A percentile compares a stretch with the other conserved stretches of the same genome.
Evolutionary conservation across 2,329 filamentous ascomycete genomes (phyloP).

Genomic region (Ophiosphaerella narmari): DNA sequence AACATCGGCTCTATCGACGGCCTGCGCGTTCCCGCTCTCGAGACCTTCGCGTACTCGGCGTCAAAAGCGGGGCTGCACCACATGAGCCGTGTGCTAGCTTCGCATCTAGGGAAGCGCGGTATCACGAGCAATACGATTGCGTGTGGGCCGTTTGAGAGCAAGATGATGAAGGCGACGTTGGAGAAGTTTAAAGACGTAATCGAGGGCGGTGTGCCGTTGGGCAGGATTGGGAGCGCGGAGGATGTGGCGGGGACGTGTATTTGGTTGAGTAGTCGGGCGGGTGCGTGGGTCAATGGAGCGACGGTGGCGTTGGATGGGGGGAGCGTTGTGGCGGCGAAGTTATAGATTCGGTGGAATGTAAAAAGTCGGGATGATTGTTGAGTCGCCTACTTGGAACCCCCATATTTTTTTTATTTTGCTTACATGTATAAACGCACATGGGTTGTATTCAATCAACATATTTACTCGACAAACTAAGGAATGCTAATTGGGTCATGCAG

Average conservation of each 20-base stretch:
- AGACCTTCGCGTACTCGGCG: constrained; percentile 65
- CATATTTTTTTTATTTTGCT: too few species aligned
- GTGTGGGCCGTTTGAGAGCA: constrained; percentile 72
- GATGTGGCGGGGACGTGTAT: constrained; percentile 75
- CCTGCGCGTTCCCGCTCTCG: constrained; percentile 61
- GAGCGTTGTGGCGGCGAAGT: constrained; percentile 43
- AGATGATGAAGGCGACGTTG: constrained; percentile 75
- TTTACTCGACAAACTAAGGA: too few species aligned
- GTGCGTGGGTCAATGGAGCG: constrained; percentile 53
- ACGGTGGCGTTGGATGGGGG: constrained; percentile 51
- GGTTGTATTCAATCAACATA: too few species aligned
- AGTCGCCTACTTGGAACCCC: too few species aligned
- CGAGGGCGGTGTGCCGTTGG: constrained; percentile 64
- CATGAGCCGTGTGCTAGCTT: constrained; percentile 66
- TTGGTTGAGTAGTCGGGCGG: constrained; percentile 70
- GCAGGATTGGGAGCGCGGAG: constrained; percentile 67
- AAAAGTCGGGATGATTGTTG: not conserved
- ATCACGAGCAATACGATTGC: constrained; percentile 72
- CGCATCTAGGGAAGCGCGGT: constrained; percentile 63
- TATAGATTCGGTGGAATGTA: constrained; percentile 23
- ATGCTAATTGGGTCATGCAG: too few species aligned
- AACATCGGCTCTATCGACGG: constrained; percentile 70
- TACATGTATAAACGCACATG: too few species aligned
- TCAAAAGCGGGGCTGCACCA: constrained; percentile 69
- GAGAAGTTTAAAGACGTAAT: constrained; percentile 62